Percentiles rank a stretch among this genome's conserved stretches.
These are phyloP conservation scores for Didymosphaeria variabile DNA, from an alignment of 2,329 filamentous ascomycete species.

Conservation along the genomic window DNA sequence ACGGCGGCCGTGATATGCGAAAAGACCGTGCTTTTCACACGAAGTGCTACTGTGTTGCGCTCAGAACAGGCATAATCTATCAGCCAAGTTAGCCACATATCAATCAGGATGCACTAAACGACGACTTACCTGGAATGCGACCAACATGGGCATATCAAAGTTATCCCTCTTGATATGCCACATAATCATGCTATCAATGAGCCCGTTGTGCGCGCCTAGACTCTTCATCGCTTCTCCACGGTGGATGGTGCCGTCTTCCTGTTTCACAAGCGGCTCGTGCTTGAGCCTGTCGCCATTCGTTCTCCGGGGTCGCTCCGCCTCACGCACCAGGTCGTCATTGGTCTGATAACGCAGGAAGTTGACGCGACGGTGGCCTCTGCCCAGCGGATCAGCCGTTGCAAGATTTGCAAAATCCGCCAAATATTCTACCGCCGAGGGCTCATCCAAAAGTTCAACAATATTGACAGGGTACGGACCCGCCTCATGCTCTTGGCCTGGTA, in stretches of 20 bases:
- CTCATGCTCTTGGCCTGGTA: constrained; percentile 44
- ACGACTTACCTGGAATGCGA: constrained; percentile 92
- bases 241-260: constrained; percentile 41
- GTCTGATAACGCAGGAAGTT: constrained; percentile 86
- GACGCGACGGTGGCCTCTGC: constrained; percentile 83
- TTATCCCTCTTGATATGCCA: constrained; percentile 97
- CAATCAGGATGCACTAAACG: not conserved
- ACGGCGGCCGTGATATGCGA: not conserved
- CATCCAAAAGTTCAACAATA: constrained; percentile 89
- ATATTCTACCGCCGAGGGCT: constrained; percentile 91
- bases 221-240: constrained; percentile 79
- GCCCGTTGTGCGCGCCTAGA: constrained; percentile 77
- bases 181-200: constrained; percentile 93
- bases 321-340: constrained; percentile 47
- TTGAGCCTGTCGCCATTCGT: constrained; percentile 35
- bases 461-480: constrained; percentile 77
- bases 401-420: constrained; percentile 95
- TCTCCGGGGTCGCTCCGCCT: constrained; percentile 31
- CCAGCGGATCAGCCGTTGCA: constrained; percentile 89
- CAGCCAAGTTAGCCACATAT: constrained; percentile 18
- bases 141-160: constrained; percentile 98
- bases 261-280: constrained; percentile 40
- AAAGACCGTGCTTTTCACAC: not conserved
- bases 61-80: constrained; percentile 44
- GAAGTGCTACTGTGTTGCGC: not conserved